Base-by-base conservation (phyloP, 2,329 filamentous ascomycete species). In the Sclerotinia borealis region DNA sequence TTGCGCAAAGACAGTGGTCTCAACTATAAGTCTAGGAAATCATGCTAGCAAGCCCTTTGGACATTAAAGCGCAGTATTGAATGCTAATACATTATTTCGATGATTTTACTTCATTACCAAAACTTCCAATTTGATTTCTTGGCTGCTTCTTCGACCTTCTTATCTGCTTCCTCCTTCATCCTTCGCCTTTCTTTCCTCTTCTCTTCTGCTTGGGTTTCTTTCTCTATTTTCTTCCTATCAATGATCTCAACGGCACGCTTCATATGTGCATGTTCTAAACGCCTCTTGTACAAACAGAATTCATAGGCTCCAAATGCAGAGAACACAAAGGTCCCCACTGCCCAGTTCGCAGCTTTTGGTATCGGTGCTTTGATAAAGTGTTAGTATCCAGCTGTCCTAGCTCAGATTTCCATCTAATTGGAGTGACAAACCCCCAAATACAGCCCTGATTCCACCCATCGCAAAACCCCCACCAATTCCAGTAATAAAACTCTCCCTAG, bases 221-320 rank as follows among this genome's bases (percentile, higher is more conserved):
- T 84, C 75, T 90, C 86, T 5, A 82, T 80, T 72, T 90, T 87
- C 75, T 92, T 87, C 70, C 84, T 81, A 72, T 89, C 86, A 75
- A 93, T 88, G 64, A 95, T 85, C 73, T 96, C 91, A 62, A 96
- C 88, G 4, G 90, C 90, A 68, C 92, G 82, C 75, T 90, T 89
- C 87, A 99, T 93, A 66, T 91, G 89, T 66, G 87, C 85, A 70
- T 88, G 85, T 77, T 98, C 93, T 65, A 88, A 82, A 54, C 84
- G 81, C 64, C 92, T 83, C 66, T 84, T 83, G 69, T 87, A 87
- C 72, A 92, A 87, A 77, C 93, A 98, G 72, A 89, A 92, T 77
- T 97, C 91, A 77, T 92, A 95, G 58, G 88, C 88, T 36, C 83
- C 81, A 52, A 89, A 79, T n/a, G 89, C 87, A 8, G 83, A 84